Base-by-base conservation (phyloP, 1,284 basidiomycete species). In the Ustilago tritici region DNA sequence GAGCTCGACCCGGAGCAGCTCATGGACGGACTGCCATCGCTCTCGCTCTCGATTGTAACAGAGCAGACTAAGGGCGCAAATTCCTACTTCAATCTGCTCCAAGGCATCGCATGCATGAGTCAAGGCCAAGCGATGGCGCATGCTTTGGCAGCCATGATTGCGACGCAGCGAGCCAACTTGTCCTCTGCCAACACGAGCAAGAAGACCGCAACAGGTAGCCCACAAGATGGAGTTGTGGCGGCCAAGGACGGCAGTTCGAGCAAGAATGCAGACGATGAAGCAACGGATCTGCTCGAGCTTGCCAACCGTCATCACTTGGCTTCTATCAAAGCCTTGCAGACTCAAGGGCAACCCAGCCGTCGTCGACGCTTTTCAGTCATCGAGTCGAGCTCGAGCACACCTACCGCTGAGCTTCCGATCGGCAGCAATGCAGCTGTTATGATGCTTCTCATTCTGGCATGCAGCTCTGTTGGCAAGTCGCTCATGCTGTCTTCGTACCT, bases 401-500 rank as follows among this genome's bases (percentile, higher is more conserved):
- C 17, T 8, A 61, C 14, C 11, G 73, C 70, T 10, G 68, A 71
- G n/a, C 56, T 76, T 12, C 74, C 74, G 2, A 32, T 57, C 2
- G 74, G 65, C 34, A 71, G 69, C 65, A 76, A 76, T 38, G 74
- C 74, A 14, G 65, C 64, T 1, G 60, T 61, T 10, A 76, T 76
- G 74, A 61, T 76, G 54, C 34, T 76, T 52, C 69, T 76, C 57
- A 71, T 76, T 54, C 36, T 65, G 17, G 65, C 74, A 9, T 76
- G 74, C 63, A 64, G 69, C 43, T 55, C 56, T 12, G 65, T 59
- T 11, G 69, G 69, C 50, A 76, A 76, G 57, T 71, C 68, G 36
- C 65, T 76, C n/a, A 76, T 76, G 74, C 57, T 76, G 46, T 69
- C 74, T 1, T 76, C 74, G 11, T 76, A 76, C 60, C 72, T 76